Base-by-base conservation (phyloP, 345 rosid species). In the Moricandia moricandioides region DNA sequence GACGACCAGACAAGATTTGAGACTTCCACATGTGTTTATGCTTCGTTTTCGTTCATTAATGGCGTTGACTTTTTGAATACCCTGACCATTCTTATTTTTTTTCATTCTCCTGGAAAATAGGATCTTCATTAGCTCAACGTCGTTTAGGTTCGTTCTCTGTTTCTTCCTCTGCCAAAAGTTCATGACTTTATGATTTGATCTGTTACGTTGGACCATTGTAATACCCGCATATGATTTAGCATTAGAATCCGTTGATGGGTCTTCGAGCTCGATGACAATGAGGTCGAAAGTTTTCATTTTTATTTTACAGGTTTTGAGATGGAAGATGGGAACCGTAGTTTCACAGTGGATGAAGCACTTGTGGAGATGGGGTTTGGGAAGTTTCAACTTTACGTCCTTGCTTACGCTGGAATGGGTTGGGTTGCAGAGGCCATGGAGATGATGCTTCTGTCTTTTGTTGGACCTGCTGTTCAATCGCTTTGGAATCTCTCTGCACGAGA, bases 371-470 rank as follows among this genome's bases (percentile, higher is more conserved):
- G 97, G 30, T 93, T 93, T 74, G 98, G 98, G 34, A 93, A 89
- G 72, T 93, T 87, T 68, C 98, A 93, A 62, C 37, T 69, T 5
- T 76, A 79, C 47, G 86, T 93, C 52, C 89, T 91, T 64, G 89
- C 86, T 59, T 93, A 93, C 71, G 92, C 97, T 62, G 98, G 97
- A 71, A 85, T 93, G 94, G 98, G 88, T 59, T 88, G 88, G 98
- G 30, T 87, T 71, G 92, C 91, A 6, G 98, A 93, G 66, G 98
- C 98, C 4, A 93, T 93, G 98, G 97, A 93, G 75, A 84, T 91
- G 91, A 93, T 93, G 98, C 91, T 93, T 24, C 92, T 93, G 31
- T 93, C 97, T 21, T 91, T 87, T 73, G 72, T 93, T 1, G 98
- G 98, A 52, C 92, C 97, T 18, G 92, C 91, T 35, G 91, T 93